Evolutionary conservation across 306 rosid genomes (phyloP), one percentile per base, ranked within the genome.

Genomic region (Coriaria nepalensis): DNA sequence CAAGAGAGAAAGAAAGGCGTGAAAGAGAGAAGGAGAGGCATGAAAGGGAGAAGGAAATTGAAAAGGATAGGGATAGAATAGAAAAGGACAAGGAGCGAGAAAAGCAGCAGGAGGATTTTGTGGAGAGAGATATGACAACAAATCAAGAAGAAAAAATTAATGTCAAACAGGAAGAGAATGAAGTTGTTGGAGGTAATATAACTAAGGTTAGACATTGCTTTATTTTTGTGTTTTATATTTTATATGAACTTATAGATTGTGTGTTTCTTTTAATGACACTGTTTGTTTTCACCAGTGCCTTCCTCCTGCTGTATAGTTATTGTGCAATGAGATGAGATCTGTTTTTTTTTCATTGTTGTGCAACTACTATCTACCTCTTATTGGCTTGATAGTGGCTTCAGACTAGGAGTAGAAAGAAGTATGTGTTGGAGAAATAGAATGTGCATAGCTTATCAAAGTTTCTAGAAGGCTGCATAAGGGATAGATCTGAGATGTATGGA

Each of bases 1-100:
- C 62, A 58, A 83, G 83, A 57, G 93, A 78, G 59, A 88, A 68
- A 69, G 96, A 78, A 61, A 81, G 93, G 20, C 74, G 56, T 47
- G 78, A 65, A 59, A 63, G 44, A 32, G 70, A 65, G 46, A 55
- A 39, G 36, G 70, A 65, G 10, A 51, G 53, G 33, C 36, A 54
- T 33, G 93, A 71, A 38, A 47, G 63, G 14, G 63, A 58, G 63
- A 58, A 58, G 63, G 63, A 58, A 13, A 80, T 45, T 33, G 93
- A 76, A 64, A 81, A 63, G 73, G 82, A 76, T 43, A 70, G 64
- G 58, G 94, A 65, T 58, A 82, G 67, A 67, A 49, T 61, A 44
- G 82, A 80, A 56, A 80, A 67, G 73, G 79, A 71, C 39, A 83
- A 65, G 68, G 85, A 71, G 34, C 72, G 60, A 43, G 81, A 79